Base-by-base conservation (phyloP, 129 eudicot genomes). In the Heracleum sosnowskyi region DNA sequence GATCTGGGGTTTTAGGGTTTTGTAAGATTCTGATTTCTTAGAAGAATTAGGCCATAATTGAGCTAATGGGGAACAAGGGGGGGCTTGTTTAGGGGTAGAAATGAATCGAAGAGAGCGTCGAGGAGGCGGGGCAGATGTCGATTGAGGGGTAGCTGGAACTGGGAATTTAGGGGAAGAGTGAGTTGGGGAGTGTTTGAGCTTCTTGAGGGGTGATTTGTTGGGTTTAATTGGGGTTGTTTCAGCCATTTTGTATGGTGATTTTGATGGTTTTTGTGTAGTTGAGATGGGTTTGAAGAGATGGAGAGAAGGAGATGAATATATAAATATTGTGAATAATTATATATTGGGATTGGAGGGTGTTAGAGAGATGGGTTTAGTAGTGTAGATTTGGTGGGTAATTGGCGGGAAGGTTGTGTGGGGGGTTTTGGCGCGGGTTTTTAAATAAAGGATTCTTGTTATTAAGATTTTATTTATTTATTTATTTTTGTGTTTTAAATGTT, bases 91-190 rank as follows among this genome's bases (percentile, higher is more conserved):
- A 22, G 81, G 79, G 70, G 83, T 57, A 11, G 81, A 80, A 63
- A 79, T 41, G 82, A 83, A 81, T 77, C 88, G 98, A 34, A 84
- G 74, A 71, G 90, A 90, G 73, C 93, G 92, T 22, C 91, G 91
- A 46, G 82, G 86, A 24, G 80, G 85, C 31, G 88, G 62, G 47
- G 80, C 37, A 75, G 79, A 83, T 20, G 57, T 18, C 76, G 85
- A 80, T 76, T 82, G 89, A 49, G 96, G 93, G 20, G 97, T 84
- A 11, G 77, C 69, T 22, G 89, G 90, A 35, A 83, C 57, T 36
- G 84, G 80, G 33, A 74, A 60, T 49, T 82, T 63, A 16, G 91
- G 83, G 18, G 86, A 33, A 22, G 73, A 81, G 12, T 33, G 77
- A 17, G 77, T 44, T 2, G 51, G 45, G 16, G 76, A 46, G 68